phyloP scores from a whole-genome alignment of 768 basidiomycete genomes.

The Gymnopilus junonius region DNA sequence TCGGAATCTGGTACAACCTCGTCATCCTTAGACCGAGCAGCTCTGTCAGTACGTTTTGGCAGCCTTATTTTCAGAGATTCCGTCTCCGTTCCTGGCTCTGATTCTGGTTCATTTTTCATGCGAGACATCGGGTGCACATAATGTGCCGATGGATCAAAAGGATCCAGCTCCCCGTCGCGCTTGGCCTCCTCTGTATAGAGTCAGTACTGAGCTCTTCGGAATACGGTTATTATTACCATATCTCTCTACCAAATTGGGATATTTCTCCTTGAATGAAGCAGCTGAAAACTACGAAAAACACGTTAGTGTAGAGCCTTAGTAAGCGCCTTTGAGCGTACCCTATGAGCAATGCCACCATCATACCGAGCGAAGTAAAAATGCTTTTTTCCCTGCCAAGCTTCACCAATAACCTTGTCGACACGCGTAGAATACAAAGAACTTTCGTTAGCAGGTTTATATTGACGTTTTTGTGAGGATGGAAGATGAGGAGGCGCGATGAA shows the following conservation, averaged over 20 bases:
- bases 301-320: not conserved
- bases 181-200: conserved; percentile 49
- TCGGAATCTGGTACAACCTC: conserved; percentile 25
- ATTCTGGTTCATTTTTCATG: conserved; percentile 34
- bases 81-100: not conserved
- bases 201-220: conserved; percentile 6
- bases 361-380: conserved; percentile 67
- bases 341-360: conserved; percentile 58
- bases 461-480: conserved; percentile 37
- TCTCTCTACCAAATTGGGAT: conserved; percentile 51
- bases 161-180: conserved; percentile 41
- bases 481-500: conserved; percentile 45
- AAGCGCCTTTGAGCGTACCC: conserved; percentile 38
- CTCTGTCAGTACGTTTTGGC: not conserved
- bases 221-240: conserved; percentile 51
- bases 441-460: conserved; percentile 43
- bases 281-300: conserved; percentile 45
- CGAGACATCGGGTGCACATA: conserved; percentile 67
- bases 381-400: conserved; percentile 43
- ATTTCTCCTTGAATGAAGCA: conserved; percentile 37
- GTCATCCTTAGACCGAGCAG: conserved; percentile 17
- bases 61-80: conserved; percentile 32
- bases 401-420: conserved; percentile 59
- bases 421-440: conserved; percentile 36
- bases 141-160: conserved; percentile 64